phyloP scores from a whole-genome alignment of 352 stramenopile genomes.

The Blastocystis sp. region DNA sequence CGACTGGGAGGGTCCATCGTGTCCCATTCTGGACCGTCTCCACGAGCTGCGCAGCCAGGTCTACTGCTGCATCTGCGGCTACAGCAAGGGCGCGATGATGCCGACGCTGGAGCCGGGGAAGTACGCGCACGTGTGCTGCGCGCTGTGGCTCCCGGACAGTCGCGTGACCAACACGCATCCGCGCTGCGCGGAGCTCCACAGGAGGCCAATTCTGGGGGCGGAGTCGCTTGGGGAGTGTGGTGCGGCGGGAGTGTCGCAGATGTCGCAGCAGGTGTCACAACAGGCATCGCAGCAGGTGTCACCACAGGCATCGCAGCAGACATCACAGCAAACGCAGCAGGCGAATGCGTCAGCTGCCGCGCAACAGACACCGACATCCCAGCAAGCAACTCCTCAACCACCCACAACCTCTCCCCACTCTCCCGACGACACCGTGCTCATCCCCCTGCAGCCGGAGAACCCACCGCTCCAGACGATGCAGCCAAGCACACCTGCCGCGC shows the following conservation, averaged over 20 bases:
- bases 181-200: neutral
- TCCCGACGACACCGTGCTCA: neutral
- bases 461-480: too few species aligned
- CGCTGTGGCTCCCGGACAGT: slow-evolving; percentile 17
- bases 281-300: neutral
- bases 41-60: slow-evolving; percentile 10
- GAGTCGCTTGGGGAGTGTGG: too few species aligned
- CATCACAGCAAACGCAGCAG: neutral
- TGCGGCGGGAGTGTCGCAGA: neutral
- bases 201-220: neutral
- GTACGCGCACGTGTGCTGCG: slow-evolving; percentile 38
- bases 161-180: neutral
- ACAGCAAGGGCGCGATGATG: slow-evolving; percentile 55
- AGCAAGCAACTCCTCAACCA: neutral
- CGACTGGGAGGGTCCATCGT: neutral
- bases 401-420: neutral
- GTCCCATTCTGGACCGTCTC: neutral
- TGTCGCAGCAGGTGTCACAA: neutral
- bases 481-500: too few species aligned
- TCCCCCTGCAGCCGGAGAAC: too few species aligned
- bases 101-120: neutral
- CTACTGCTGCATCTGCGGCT: slow-evolving; percentile 44
- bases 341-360: neutral
- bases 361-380: neutral
- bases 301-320: neutral